Conservation (phyloP, 1,139 yeast species). For the Debaryomycetaceae sp. region DNA sequence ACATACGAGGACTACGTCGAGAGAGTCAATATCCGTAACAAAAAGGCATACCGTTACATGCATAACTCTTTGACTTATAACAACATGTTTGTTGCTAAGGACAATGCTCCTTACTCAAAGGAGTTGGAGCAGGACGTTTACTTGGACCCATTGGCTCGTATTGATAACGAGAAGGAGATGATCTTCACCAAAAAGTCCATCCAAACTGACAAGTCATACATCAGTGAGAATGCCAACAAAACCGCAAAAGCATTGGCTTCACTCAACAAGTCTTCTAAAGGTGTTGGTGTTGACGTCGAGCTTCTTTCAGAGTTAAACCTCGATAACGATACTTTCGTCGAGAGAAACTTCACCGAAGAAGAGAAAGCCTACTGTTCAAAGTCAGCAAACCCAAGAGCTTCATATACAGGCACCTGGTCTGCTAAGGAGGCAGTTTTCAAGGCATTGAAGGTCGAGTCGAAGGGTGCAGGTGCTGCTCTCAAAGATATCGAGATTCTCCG, state of each 20-base stretch:
- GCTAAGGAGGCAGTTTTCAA: slow-evolving; percentile 99
- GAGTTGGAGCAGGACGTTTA: slow-evolving; percentile 87
- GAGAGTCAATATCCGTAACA: slow-evolving; percentile 79
- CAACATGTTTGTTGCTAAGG: slow-evolving; percentile 90
- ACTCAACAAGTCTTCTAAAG: slow-evolving; percentile 51
- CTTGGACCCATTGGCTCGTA: slow-evolving; percentile 95
- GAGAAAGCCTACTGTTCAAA: slow-evolving; percentile 77
- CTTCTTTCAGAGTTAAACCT: slow-evolving; percentile 75
- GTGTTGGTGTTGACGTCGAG: slow-evolving; percentile 98
- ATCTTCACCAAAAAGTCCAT: slow-evolving; percentile 44
- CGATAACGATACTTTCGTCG: slow-evolving; percentile 83
- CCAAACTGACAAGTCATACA: slow-evolving; percentile 33
- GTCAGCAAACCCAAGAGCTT: slow-evolving; percentile 78
- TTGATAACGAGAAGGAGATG: slow-evolving; percentile 50
- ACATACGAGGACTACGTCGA: slow-evolving; percentile 66
- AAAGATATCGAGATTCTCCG: slow-evolving; percentile 85
- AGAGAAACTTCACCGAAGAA: slow-evolving; percentile 80
- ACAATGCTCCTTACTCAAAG: slow-evolving; percentile 85
- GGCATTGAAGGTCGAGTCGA: slow-evolving; percentile 83
- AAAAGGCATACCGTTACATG: slow-evolving; percentile 91
- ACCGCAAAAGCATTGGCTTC: slow-evolving; percentile 50
- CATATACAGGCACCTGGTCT: slow-evolving; percentile 97
- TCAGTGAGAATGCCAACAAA: slow-evolving; percentile 35
- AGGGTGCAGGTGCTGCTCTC: slow-evolving; percentile 95
- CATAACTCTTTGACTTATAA: slow-evolving; percentile 92